Base-by-base conservation (phyloP, 192 early-diverging fungal genomes). In the Mortierella alpina region DNA sequence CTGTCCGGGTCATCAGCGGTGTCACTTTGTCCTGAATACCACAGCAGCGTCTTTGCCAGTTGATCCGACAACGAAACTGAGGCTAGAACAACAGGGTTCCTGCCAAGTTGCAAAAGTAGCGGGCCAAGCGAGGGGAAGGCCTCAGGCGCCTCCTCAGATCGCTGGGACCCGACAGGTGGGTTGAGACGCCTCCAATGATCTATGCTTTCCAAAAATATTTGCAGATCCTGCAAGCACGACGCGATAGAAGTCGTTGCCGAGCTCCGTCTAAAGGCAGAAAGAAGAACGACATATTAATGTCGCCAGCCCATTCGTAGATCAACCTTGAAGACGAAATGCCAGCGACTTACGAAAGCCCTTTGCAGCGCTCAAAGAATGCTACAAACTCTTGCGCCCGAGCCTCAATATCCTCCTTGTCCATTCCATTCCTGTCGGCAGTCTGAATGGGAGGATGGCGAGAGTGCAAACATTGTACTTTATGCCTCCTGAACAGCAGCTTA, bases 391-490 rank as follows among this genome's bases (percentile, higher is more conserved):
- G 63, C 48, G 74, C 67, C 51, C 62, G 66, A 68, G 59, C 66
- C 42, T 76, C 69, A 64, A 79, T 79, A 31, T 31, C 31, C 59
- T 63, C 51, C 23, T 67, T 63, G 51, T 67, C 69, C 69, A 79
- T 79, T 61, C 76, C 69, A 79, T 71, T 14, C 59, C 46, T 39
- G 63, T 18, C 23, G 63, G 31, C 31, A 31, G 31, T 31, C 31
- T 31, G 31, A 31, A 31, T 31, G 31, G 31, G 31, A 31, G 31
- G 31, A 31, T 31, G 31, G 31, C 3, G 31, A 31, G 31, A 31
- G 31, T 31, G 31, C 31, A 3, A 31, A 31, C 31, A 31, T 31
- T 31, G 31, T 31, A 31, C 31, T 31, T 31, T 31, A 31, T 1
- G 31, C 31, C 31, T 31, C 3, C 31, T 31, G 31, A 2, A 1